Evolutionary conservation across 306 rosid species (phyloP), one percentile per base, ranked within the genome.

Genomic region (Trifolium pratense): DNA sequence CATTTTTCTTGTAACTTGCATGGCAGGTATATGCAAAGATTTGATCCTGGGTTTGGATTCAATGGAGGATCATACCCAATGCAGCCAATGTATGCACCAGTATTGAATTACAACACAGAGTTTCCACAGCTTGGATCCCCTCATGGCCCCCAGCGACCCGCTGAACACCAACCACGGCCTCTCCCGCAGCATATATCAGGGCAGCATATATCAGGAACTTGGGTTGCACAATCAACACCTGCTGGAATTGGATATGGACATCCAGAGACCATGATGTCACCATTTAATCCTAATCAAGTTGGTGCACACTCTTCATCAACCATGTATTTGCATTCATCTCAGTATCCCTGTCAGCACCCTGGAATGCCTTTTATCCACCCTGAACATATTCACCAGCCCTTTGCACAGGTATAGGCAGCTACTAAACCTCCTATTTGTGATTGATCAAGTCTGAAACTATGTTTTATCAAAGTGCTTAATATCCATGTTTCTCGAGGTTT

Each of bases 41-140:
- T 91, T 59, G 98, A 91, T 82, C 97, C 98, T 53, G 97, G 98
- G 42, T 94, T 94, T 80, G 96, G 98, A 68, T 91, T 91, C 85
- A 94, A 62, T 83, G 98, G 92, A 51, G 98, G 97, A 23, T 88
- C 97, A 1, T 94, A 89, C 71, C 46, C 95, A 40, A 72, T 94
- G 75, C 98, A 87, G 84, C 97, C 98, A 40, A 83, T 94, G 95
- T 94, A 89, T 74, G 70, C 96, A 42, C 89, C 98, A 57, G 95
- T 89, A 13, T 37, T 94, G 81, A 94, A 88, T 77, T 94, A 91
- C 84, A 94, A 91, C 79, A 91, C 96, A 2, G 97, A 94, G 86
- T 91, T 94, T 84, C 98, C 98, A 26, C 98, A 94, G 71, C 97
- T 94, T 73, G 97, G 96, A 52, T 78, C 97, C 48, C 2, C 92